These are phyloP conservation scores for Globisporangium viniferum DNA, from an alignment of 352 stramenopile genomes.

Conservation along the genomic window DNA sequence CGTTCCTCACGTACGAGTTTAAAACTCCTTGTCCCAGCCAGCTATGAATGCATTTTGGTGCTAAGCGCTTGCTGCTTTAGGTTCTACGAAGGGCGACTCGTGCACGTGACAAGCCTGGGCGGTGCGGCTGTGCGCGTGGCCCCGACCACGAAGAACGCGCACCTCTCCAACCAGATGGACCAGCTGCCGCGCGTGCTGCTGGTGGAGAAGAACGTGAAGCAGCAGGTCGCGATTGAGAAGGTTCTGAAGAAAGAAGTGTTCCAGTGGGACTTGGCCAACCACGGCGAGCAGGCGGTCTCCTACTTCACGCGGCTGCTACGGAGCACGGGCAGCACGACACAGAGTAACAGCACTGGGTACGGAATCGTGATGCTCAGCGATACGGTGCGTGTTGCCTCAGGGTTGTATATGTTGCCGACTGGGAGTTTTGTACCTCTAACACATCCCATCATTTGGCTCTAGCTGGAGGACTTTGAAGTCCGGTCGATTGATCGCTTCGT, in stretches of 20 bases:
- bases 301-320: constrained; percentile 36
- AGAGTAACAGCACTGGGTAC: constrained; percentile 23
- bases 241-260: constrained; percentile 59
- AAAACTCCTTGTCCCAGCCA: background rate
- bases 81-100: constrained; percentile 61
- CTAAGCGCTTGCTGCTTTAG: constrained; percentile 15
- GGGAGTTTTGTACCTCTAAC: background rate
- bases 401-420: background rate
- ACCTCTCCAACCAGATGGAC: constrained; percentile 54
- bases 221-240: constrained; percentile 59
- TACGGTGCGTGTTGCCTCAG: constrained; percentile 25
- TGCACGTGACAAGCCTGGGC: constrained; percentile 62
- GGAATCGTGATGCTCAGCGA: constrained; percentile 61
- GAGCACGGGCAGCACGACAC: background rate
- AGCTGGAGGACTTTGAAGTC: constrained; percentile 53
- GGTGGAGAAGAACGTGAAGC: constrained; percentile 49
- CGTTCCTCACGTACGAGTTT: constrained; percentile 61
- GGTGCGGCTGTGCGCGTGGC: constrained; percentile 44
- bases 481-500: constrained; percentile 50
- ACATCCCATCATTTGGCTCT: background rate
- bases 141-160: constrained; percentile 54
- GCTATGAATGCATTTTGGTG: background rate
- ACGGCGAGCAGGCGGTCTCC: constrained; percentile 49
- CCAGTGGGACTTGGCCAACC: constrained; percentile 64
- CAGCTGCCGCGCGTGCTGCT: constrained; percentile 60